phyloP scores from a whole-genome alignment of 176 grass and related monocot species.

The Zea luxurians region DNA sequence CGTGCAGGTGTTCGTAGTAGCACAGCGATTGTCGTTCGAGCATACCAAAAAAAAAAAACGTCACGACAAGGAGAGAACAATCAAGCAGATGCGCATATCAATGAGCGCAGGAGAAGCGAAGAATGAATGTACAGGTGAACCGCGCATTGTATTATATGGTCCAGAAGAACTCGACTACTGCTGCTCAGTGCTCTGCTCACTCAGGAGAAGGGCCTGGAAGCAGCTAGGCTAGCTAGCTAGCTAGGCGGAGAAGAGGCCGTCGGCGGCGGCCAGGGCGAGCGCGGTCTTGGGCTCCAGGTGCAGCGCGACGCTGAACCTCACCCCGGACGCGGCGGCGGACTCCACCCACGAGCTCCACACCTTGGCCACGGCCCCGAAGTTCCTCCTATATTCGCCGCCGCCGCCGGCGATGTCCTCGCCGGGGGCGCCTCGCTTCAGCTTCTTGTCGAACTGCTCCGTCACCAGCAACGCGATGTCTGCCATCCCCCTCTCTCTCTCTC shows the following conservation, averaged over 20 bases:
- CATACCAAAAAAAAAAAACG: neutral
- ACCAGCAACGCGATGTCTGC: slow-evolving; percentile 77
- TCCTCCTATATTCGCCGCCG: slow-evolving; percentile 31
- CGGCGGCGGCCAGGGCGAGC: slow-evolving; percentile 38
- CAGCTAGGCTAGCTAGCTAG: neutral
- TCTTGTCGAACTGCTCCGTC: slow-evolving; percentile 77
- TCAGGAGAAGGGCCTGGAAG: neutral
- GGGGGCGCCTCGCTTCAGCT: slow-evolving; percentile 25
- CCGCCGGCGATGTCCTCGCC: neutral
- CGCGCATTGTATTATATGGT: neutral
- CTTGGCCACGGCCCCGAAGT: slow-evolving; percentile 39
- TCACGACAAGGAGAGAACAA: too few species aligned
- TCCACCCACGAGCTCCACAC: slow-evolving; percentile 51
- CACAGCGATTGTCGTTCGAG: too few species aligned
- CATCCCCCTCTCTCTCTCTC: slow-evolving; percentile 28
- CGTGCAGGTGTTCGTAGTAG: neutral
- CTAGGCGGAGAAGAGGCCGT: slow-evolving; percentile 76
- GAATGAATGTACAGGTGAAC: neutral
- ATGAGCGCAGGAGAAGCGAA: too few species aligned
- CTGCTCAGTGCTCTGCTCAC: neutral
- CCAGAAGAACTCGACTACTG: neutral
- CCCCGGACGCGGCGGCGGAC: slow-evolving; percentile 36
- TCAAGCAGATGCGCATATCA: too few species aligned
- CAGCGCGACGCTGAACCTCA: slow-evolving; percentile 35
- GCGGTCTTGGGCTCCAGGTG: slow-evolving; percentile 47